Percentiles rank a stretch among this genome's conserved stretches.
Conservation (phyloP, 352 stramenopile species). For the Pelagophyceae sp. region DNA sequence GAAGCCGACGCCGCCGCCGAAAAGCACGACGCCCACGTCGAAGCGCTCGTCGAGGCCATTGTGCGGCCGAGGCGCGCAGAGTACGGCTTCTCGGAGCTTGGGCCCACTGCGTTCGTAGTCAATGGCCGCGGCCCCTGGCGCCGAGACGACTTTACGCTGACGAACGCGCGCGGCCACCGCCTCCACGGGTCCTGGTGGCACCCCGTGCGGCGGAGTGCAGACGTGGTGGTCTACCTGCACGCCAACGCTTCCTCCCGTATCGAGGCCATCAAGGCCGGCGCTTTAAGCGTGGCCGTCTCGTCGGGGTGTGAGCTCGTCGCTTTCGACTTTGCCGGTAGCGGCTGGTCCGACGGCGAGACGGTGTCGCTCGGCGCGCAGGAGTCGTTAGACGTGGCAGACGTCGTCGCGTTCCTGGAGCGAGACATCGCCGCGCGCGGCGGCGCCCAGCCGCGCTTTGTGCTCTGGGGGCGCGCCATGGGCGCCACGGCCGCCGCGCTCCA, state of each 20-base stretch:
- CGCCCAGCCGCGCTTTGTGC: not conserved
- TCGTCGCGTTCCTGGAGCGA: not conserved
- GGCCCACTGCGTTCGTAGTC: not conserved
- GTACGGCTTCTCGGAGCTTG: constrained; percentile 3
- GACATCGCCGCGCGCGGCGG: not conserved
- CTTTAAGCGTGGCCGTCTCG: not conserved
- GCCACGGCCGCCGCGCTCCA: not conserved
- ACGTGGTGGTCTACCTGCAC: constrained; percentile 2
- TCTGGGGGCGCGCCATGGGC: constrained; percentile 16
- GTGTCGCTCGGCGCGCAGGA: not conserved
- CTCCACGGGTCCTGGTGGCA: constrained; percentile 7
- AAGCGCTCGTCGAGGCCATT: not conserved
- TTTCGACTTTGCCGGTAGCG: constrained; percentile 13
- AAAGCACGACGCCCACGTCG: not conserved
- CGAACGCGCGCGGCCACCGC: not conserved
- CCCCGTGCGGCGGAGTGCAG: no score
- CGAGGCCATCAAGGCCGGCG: not conserved
- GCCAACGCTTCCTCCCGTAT: not conserved
- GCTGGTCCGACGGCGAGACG: not conserved
- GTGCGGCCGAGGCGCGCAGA: not conserved
- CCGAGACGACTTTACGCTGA: constrained; percentile 3
- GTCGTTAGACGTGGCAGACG: not conserved
- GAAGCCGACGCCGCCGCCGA: no score
- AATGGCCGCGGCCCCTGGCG: not conserved
- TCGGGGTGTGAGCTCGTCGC: not conserved